Conservation (phyloP, 805 yeast species). For the Wickerhamiella allomyrinae region DNA sequence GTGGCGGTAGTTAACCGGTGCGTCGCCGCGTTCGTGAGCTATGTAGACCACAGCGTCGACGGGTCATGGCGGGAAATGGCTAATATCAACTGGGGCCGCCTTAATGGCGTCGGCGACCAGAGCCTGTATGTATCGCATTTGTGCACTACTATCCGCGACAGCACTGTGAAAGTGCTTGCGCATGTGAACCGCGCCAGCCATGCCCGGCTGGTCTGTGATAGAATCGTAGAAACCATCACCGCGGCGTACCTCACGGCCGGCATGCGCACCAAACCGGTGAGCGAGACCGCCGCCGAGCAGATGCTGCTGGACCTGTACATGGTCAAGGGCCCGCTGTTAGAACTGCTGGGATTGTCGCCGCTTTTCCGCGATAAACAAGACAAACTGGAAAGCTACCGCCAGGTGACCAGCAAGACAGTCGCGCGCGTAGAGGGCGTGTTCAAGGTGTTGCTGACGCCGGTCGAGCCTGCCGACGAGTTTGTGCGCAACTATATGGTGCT, state of each 20-base stretch:
- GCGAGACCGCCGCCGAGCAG: slow-evolving; percentile 65
- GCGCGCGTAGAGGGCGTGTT: slow-evolving; percentile 46
- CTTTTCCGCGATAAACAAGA: slow-evolving; percentile 29
- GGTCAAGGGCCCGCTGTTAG: slow-evolving; percentile 39
- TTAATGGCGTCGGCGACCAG: slow-evolving; percentile 53
- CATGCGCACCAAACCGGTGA: slow-evolving; percentile 52
- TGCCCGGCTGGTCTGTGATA: slow-evolving; percentile 59
- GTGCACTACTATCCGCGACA: slow-evolving; percentile 32
- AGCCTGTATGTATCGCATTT: slow-evolving; percentile 56
- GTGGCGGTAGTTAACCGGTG: slow-evolving; percentile 44
- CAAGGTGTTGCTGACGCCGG: slow-evolving; percentile 49
- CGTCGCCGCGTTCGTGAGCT: slow-evolving; percentile 40
- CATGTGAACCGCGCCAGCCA: slow-evolving; percentile 53
- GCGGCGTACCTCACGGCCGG: slow-evolving; percentile 38
- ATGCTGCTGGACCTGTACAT: slow-evolving; percentile 56
- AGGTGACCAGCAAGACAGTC: slow-evolving; percentile 6
- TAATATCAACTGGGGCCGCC: slow-evolving; percentile 57
- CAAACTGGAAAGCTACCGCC: slow-evolving; percentile 11
- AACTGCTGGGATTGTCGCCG: slow-evolving; percentile 18
- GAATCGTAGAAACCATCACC: slow-evolving; percentile 50
- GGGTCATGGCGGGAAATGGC: slow-evolving; percentile 73
- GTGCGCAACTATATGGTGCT: slow-evolving; percentile 51
- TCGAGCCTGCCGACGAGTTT: slow-evolving; percentile 49
- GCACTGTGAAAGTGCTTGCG: slow-evolving; percentile 26
- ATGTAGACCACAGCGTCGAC: slow-evolving; percentile 47